Percentiles rank a stretch among this genome's conserved stretches.
These are phyloP conservation scores for Musa balbisiana DNA, from an alignment of 202 grass and related monocot species.

Conservation along the genomic window DNA sequence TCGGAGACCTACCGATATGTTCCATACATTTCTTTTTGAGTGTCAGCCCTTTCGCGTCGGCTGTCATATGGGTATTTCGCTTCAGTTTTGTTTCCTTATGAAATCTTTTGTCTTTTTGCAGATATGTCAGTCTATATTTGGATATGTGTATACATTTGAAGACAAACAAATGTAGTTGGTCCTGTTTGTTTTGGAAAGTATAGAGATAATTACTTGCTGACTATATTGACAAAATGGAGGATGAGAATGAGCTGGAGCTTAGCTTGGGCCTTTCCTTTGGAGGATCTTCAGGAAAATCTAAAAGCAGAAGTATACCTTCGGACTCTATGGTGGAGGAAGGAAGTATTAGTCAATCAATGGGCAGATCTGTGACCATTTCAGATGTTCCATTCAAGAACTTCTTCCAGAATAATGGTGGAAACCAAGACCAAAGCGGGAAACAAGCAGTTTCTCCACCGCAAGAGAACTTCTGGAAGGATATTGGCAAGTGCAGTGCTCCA, in stretches of 20 bases:
- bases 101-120: background rate
- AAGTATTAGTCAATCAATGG: conserved; percentile 42
- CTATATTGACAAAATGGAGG: conserved; percentile 42
- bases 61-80: background rate
- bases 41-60: background rate
- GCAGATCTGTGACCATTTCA: conserved; percentile 31
- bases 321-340: conserved; percentile 68
- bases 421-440: conserved; percentile 54
- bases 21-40: background rate
- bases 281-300: conserved; percentile 55
- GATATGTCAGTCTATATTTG: background rate
- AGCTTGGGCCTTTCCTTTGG: conserved; percentile 88
- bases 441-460: conserved; percentile 37
- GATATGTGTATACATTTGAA: background rate
- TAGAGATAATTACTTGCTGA: background rate
- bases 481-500: conserved; percentile 26
- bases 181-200: background rate
- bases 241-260: conserved; percentile 84
- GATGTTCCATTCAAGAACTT: conserved; percentile 54
- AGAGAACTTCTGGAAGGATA: conserved; percentile 55
- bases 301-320: conserved; percentile 39
- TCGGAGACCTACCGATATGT: background rate
- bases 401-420: conserved; percentile 45
- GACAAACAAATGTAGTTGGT: background rate
- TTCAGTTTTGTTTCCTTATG: background rate